Evolutionary conservation across 129 eudicot species (phyloP), one percentile per base, ranked within the genome.

Genomic region (Chrysanthemum makinoi): DNA sequence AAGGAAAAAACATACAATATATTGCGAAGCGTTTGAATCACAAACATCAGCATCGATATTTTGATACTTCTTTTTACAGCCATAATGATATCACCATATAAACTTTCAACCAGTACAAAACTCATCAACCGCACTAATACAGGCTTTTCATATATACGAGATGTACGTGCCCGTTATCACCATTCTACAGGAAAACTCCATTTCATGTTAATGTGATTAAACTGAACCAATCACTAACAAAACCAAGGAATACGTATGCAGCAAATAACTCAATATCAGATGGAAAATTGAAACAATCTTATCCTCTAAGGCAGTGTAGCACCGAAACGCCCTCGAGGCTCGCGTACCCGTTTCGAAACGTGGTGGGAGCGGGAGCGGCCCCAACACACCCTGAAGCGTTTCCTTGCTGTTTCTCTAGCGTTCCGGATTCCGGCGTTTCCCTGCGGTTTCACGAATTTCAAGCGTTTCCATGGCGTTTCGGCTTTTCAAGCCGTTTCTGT

Each of bases 1-100:
- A 10, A 24, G 17, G 44, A 48, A 33, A 46, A 73, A 15, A 30
- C 16, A 12, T n/a, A 12, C 35, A 77, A 15, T 55, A 64, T 5
- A 58, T 0, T 2, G 79, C 33, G 69, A 69, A 69, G 19, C 55
- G 52, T 53, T 63, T 52, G 46, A 6, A 46, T 26, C 58, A 46
- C 83, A 26, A 19, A 88, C 97, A 97, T 95, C 97, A 0, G 90
- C 89, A 49, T 90, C 90, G 67, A 83, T 82, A 82, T 75, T 84
- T 60, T 85, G 85, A 66, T 79, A 83, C 51, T 74, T 81, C 50
- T 75, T 82, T 3, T 1, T 65, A 95, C 80, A 79, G 83, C 73
- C 72, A 62, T 77, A 2, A 76, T 66, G 58, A 95, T 81, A 58
- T 88, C 88, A 43, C 84, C 89, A 86, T 82, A 95, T 70, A 90